These are phyloP conservation scores for Haematococcus sp. DNA, from an alignment of 139 green algal species.

Conservation along the genomic window DNA sequence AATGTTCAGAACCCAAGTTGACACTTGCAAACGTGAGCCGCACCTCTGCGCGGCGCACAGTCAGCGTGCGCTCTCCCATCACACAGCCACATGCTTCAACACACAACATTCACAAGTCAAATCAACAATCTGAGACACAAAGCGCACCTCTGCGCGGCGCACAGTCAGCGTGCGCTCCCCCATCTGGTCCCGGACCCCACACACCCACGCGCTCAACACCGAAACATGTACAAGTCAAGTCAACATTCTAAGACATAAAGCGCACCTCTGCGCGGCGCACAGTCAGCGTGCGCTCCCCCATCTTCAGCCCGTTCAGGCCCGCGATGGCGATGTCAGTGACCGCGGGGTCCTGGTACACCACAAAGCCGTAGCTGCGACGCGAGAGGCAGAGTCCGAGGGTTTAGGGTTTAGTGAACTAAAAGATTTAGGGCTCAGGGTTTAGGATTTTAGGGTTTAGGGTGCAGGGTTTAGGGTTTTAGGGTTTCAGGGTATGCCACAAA, in stretches of 20 bases:
- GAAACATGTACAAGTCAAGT: no score
- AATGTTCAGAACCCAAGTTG: no score
- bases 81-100: not conserved
- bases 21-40: not conserved
- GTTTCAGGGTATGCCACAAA: not conserved
- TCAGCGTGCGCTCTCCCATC: constrained; percentile 94
- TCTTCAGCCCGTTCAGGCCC: constrained; percentile 91
- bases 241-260: no score
- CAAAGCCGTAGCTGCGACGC: constrained; percentile 86
- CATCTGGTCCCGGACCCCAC: constrained; percentile 66
- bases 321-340: constrained; percentile 87
- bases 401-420: no score
- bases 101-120: no score
- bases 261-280: constrained; percentile 76
- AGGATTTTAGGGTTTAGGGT: no score
- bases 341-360: constrained; percentile 80
- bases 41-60: constrained; percentile 79
- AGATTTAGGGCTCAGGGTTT: no score
- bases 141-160: constrained; percentile 65
- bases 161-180: constrained; percentile 94
- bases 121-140: not conserved
- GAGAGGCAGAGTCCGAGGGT: no score
- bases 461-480: no score
- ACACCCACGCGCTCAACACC: not conserved
- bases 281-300: constrained; percentile 94